A percentile compares a stretch with the other conserved stretches of the same genome.
phyloP scores from a whole-genome alignment of 352 stramenopile genomes.

The Globisporangium apiculatum region DNA sequence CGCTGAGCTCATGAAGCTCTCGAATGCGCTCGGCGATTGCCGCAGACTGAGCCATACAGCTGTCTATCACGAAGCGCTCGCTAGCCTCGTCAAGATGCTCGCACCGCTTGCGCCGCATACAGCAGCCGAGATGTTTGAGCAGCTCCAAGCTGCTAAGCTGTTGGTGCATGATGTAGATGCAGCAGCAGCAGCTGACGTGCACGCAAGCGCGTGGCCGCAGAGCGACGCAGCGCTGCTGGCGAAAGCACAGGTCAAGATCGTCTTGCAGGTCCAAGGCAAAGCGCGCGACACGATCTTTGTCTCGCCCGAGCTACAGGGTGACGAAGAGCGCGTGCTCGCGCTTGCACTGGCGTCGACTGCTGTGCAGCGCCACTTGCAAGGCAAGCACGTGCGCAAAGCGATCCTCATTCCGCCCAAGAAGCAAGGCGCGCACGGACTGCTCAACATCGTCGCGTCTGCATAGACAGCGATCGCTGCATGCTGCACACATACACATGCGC shows the following conservation, averaged over 20 bases:
- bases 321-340: conserved; percentile 57
- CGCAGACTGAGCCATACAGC: conserved; percentile 21
- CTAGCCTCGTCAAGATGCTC: conserved; percentile 67
- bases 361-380: conserved; percentile 66
- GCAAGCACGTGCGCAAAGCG: conserved; percentile 56
- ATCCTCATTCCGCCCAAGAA: conserved; percentile 82
- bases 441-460: conserved; percentile 62
- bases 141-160: conserved; percentile 7
- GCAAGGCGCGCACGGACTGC: conserved; percentile 57
- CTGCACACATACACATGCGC: too few species aligned
- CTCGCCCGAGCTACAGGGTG: conserved; percentile 29
- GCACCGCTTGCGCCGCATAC: conserved; percentile 73
- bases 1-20: conserved; percentile 89
- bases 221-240: conserved; percentile 55
- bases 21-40: conserved; percentile 60
- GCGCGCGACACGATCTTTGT: conserved; percentile 67
- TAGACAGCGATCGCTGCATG: neutral
- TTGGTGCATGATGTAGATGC: conserved; percentile 1
- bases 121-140: conserved; percentile 73
- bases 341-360: conserved; percentile 44
- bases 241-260: conserved; percentile 69
- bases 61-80: conserved; percentile 48
- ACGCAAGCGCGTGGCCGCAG: conserved; percentile 48
- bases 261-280: conserved; percentile 78
- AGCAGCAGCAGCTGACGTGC: conserved; percentile 31